Percentiles rank a stretch among this genome's conserved stretches.
phyloP scores from a whole-genome alignment of 306 rosid genomes.

The Lathyrus aphaca region DNA sequence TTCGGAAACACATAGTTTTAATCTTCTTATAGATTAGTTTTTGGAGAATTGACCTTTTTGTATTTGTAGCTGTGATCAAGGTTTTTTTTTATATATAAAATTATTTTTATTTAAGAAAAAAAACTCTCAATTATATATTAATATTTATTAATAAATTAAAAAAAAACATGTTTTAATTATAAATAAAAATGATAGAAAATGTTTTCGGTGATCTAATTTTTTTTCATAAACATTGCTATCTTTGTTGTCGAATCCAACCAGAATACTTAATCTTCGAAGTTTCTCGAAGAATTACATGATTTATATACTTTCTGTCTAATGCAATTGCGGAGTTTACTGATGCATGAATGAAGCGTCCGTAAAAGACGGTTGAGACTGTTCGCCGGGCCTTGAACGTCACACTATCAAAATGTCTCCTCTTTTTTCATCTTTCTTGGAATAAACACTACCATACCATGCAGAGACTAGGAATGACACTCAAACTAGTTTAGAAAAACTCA shows the following conservation, averaged over 20 bases:
- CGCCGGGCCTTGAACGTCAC: slow-evolving; percentile 80
- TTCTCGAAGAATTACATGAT: background rate
- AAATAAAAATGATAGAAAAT: too few relatives aligned
- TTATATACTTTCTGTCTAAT: background rate
- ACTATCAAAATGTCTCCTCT: slow-evolving; percentile 41
- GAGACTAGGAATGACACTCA: background rate
- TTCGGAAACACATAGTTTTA: too few relatives aligned
- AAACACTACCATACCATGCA: slow-evolving; percentile 24
- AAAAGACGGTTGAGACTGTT: slow-evolving; percentile 54
- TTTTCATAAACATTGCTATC: background rate
- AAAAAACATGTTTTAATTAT: too few relatives aligned
- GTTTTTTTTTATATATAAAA: too few relatives aligned
- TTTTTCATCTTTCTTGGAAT: slow-evolving; percentile 38
- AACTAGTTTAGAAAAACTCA: background rate
- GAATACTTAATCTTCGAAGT: background rate
- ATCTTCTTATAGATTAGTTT: too few relatives aligned
- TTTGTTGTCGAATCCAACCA: background rate
- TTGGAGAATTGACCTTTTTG: too few relatives aligned
- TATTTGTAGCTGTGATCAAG: too few relatives aligned
- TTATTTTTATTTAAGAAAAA: too few relatives aligned
- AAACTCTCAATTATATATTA: too few relatives aligned
- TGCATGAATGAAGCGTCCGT: slow-evolving; percentile 42
- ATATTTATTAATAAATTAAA: too few relatives aligned
- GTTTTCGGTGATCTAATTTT: background rate
- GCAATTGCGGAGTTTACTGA: background rate